Evolutionary conservation across 2,329 filamentous ascomycete genomes (phyloP), one percentile per base, ranked within the genome.

Genomic region (Ophiocordyceps camponoti-rufipedis): DNA sequence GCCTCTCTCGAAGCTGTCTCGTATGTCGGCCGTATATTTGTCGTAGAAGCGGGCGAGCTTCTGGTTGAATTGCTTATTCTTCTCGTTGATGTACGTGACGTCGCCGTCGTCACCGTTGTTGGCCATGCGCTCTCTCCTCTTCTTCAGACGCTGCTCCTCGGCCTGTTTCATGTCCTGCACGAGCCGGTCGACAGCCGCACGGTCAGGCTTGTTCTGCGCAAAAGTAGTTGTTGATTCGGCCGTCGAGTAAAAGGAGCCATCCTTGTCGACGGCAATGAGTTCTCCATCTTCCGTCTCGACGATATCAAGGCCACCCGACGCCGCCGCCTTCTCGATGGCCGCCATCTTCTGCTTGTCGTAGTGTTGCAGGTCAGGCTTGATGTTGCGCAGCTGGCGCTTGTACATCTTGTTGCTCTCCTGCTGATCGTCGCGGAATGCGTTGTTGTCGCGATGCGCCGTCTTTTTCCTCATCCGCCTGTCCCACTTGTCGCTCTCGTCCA

Each of bases 1-100:
- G 16, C 91, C 91, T 51, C 91, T 77, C 73, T 98, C 91, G 61
- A 98, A 98, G 63, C 84, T 95, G 59, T 98, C 91, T 58, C 91
- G 73, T 55, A 98, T 96, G 62, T 98, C 91, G 31, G 84, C 79
- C 42, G 91, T 98, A 64, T 98, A 98, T 70, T 94, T 94, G 68
- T 98, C 91, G 66, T 98, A 98, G 68, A 96, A 98, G 53, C 91
- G 74, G 45, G 82, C 72, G 62, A 98, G 70, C 69, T 98, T 96
- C 69, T 94, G 80, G 77, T 98, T 98, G 70, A 98, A 98, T 72
- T 95, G 87, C 72, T 96, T 96, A 72, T 98, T 98, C 81, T 98
- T 95, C 67, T 95, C 87, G 67, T 98, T 98, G 75, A 98, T 98
- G 65, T 94, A 96, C 8, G 89, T 96, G 55, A 96, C 84, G 63